phyloP scores from a whole-genome alignment of 169 alveolate genomes.

The Plasmodium sp. region DNA sequence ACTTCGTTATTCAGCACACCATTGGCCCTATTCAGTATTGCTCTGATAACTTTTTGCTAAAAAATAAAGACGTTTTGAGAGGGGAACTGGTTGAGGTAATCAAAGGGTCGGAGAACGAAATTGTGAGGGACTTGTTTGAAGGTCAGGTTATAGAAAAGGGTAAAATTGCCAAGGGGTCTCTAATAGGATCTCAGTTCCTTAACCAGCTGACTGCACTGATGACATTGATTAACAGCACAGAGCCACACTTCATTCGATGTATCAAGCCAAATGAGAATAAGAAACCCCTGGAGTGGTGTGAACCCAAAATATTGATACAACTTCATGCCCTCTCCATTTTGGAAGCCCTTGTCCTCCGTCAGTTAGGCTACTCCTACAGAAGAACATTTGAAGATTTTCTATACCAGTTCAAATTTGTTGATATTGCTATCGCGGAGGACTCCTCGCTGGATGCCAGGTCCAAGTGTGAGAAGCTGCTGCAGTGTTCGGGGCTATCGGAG shows the following conservation, averaged over 20 bases:
- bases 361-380: slow-evolving; percentile 93
- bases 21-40: slow-evolving; percentile 88
- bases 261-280: slow-evolving; percentile 93
- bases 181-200: slow-evolving; percentile 93
- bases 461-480: slow-evolving; percentile 80
- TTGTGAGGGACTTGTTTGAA: slow-evolving; percentile 87
- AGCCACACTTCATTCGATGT: slow-evolving; percentile 92
- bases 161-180: slow-evolving; percentile 92
- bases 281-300: slow-evolving; percentile 91
- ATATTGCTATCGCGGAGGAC: slow-evolving; percentile 83
- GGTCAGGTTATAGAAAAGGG: slow-evolving; percentile 89
- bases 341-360: slow-evolving; percentile 92
- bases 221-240: slow-evolving; percentile 91
- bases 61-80: slow-evolving; percentile 90
- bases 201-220: slow-evolving; percentile 89
- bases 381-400: slow-evolving; percentile 89
- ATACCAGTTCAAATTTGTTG: slow-evolving; percentile 89
- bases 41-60: slow-evolving; percentile 85
- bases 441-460: slow-evolving; percentile 79
- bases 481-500: slow-evolving; percentile 77
- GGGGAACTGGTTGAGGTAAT: slow-evolving; percentile 91
- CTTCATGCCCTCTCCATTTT: slow-evolving; percentile 93
- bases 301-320: slow-evolving; percentile 91
- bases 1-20: slow-evolving; percentile 87
- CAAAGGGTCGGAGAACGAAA: slow-evolving; percentile 83